Evolutionary conservation across 1,284 basidiomycete species (phyloP), one percentile per base, ranked within the genome.

Genomic region (Phenoliferia sp.): DNA sequence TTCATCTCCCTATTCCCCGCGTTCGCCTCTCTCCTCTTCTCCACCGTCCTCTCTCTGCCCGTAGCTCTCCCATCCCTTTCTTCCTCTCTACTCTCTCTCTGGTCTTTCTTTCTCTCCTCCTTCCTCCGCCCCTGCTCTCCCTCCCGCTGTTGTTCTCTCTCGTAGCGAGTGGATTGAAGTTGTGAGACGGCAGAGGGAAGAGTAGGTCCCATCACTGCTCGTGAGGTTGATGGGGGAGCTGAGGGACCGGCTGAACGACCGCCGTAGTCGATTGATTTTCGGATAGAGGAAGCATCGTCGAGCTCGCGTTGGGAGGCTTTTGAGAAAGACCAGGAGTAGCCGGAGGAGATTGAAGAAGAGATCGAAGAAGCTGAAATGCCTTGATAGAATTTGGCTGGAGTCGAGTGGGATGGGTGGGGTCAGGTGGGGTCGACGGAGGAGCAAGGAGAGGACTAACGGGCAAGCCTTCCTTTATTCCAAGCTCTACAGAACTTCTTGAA

Each of bases 281-380:
- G 63, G 19, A 73, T 50, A 2, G 61, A 62, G 22, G 71, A 63
- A 4, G 71, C 71, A 10, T 70, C 64, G 64, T 73, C 71, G 34
- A 73, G 65, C 50, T 73, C 71, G 12, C 63, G 34, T 36, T 73
- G 69, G 9, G 69, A 69, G 9, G 71, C 71, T 34, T 71, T 71
- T 3, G 36, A 33, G 62, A 71, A 73, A 15, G 57, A 55, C 71
- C 71, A 73, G 15, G 59, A 60, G 60, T 71, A 65, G 17, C 66
- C 48, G 32, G 71, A 64, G 15, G 65, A 67, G 62, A 69, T 62
- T 7, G 65, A 61, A 3, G 71, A 67, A 0, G 67, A 63, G 57
- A 71, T 59, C 4, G 67, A 69, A 7, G 67, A 48, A 31, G 71
- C 62, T 3, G 67, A 61, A 62, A 73, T 71, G 39, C 71, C 71